phyloP scores from a whole-genome alignment of 2,329 filamentous ascomycete species.

The Zalaria sp. region DNA sequence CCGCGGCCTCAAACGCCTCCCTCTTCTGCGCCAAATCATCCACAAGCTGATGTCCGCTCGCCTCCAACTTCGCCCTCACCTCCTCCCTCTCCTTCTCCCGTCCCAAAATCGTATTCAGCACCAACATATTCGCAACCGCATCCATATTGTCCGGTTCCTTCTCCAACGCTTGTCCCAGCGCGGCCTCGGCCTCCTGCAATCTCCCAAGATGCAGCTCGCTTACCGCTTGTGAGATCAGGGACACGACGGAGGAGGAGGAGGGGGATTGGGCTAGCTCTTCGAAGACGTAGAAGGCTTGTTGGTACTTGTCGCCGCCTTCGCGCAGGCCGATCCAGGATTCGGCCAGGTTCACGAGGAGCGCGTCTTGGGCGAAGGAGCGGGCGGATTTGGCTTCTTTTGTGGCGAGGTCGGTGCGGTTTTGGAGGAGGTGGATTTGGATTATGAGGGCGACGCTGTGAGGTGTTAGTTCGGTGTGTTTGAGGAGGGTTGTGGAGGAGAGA shows the following conservation, averaged over 20 bases:
- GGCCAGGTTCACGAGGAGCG: conserved; percentile 79
- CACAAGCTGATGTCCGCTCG: conserved; percentile 56
- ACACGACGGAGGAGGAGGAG: conserved; percentile 60
- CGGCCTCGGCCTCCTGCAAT: conserved; percentile 75
- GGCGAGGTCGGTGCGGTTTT: conserved; percentile 84
- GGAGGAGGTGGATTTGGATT: conserved; percentile 80
- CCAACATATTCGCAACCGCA: conserved; percentile 69
- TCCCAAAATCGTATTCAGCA: conserved; percentile 63
- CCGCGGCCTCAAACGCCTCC: conserved; percentile 73
- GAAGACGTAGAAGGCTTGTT: conserved; percentile 93
- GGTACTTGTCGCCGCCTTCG: conserved; percentile 90
- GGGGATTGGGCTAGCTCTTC: conserved; percentile 88
- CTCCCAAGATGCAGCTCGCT: conserved; percentile 84
- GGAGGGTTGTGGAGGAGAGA: conserved; percentile 11
- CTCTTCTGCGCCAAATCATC: conserved; percentile 72
- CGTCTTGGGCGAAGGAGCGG: conserved; percentile 90
- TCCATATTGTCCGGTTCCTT: conserved; percentile 59
- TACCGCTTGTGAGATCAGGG: conserved; percentile 75
- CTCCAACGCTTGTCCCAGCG: conserved; percentile 64
- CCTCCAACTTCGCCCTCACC: conserved; percentile 36
- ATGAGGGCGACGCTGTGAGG: conserved; percentile 57
- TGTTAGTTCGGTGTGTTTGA: conserved; percentile 17
- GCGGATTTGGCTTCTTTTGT: conserved; percentile 78
- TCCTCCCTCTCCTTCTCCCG: conserved; percentile 47
- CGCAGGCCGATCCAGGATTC: conserved; percentile 91